Percentiles rank a stretch among this genome's conserved stretches.
Conservation (phyloP, 495 filamentous ascomycete genomes). For the Aspergillus heteromorphus region DNA sequence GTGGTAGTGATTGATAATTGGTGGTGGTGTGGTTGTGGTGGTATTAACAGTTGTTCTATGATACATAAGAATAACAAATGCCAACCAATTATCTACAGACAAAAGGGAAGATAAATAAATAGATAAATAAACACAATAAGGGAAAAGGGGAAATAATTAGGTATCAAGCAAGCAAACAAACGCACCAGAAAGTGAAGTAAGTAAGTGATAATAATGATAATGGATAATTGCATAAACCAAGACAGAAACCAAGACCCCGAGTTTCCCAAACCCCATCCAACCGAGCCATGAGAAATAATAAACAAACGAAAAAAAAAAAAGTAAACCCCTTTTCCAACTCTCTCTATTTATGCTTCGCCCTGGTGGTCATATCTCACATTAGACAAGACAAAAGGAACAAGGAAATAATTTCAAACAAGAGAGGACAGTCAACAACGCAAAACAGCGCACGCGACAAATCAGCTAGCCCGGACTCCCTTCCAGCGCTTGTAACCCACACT, state of each 20-base stretch:
- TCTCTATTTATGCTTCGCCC: slow-evolving; percentile 16
- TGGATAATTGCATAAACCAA: slow-evolving; percentile 1
- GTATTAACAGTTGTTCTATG: slow-evolving; percentile 8
- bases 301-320: no score
- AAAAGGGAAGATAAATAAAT: slow-evolving; percentile 3
- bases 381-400: slow-evolving; percentile 10
- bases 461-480: slow-evolving; percentile 34
- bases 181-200: neutral
- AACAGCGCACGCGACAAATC: slow-evolving; percentile 12
- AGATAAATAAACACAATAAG: neutral
- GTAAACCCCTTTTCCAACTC: slow-evolving; percentile 11
- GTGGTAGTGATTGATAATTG: no score
- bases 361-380: slow-evolving; percentile 17
- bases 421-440: neutral
- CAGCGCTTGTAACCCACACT: slow-evolving; percentile 22
- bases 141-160: neutral
- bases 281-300: slow-evolving; percentile 2
- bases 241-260: neutral
- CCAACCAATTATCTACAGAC: slow-evolving; percentile 6
- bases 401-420: slow-evolving; percentile 13
- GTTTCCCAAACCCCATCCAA: slow-evolving; percentile 8
- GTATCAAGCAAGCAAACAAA: no score
- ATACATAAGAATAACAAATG: slow-evolving; percentile 4
- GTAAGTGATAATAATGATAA: neutral
- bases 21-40: no score